Percentiles rank a stretch among this genome's conserved stretches.
These are phyloP conservation scores for Camellia japonica DNA, from an alignment of 148 eudicot genomes.

Conservation along the genomic window DNA sequence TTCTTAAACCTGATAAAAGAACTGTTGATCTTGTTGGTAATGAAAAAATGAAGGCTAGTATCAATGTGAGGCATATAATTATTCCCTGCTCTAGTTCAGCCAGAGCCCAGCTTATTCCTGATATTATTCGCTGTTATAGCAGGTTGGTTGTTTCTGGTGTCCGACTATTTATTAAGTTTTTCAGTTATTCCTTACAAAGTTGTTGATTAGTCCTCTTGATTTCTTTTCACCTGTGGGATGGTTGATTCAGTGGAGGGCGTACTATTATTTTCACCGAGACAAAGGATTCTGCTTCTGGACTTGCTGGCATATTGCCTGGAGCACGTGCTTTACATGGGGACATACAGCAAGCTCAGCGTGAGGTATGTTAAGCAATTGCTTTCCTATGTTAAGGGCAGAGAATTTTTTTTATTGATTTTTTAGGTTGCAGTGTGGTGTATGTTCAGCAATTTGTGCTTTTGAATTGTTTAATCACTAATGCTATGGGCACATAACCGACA, in stretches of 20 bases:
- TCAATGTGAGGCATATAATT: conserved; percentile 79
- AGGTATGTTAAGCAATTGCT: conserved; percentile 38
- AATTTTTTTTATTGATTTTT: too few relatives aligned
- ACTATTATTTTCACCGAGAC: conserved; percentile 86
- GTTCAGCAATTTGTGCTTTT: too few relatives aligned
- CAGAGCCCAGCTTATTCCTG: conserved; percentile 84
- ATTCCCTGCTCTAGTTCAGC: conserved; percentile 82
- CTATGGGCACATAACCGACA: too few relatives aligned
- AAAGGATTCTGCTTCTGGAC: conserved; percentile 71
- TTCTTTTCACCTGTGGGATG: background rate
- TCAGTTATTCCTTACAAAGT: background rate
- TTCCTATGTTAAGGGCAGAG: background rate
- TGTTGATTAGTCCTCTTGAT: conserved; percentile 6
- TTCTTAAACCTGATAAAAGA: conserved; percentile 68
- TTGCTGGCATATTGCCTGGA: conserved; percentile 69
- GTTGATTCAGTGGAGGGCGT: conserved; percentile 71
- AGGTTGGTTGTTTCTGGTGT: conserved; percentile 42
- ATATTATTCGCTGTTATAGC: conserved; percentile 83
- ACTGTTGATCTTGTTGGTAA: conserved; percentile 93
- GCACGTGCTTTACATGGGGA: conserved; percentile 95
- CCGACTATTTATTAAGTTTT: background rate
- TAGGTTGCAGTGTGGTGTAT: too few relatives aligned
- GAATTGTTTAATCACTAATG: too few relatives aligned
- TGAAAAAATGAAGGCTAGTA: conserved; percentile 96
- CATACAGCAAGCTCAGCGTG: conserved; percentile 84